phyloP scores from a whole-genome alignment of 139 green algal species.

The Eudorina sp. region DNA sequence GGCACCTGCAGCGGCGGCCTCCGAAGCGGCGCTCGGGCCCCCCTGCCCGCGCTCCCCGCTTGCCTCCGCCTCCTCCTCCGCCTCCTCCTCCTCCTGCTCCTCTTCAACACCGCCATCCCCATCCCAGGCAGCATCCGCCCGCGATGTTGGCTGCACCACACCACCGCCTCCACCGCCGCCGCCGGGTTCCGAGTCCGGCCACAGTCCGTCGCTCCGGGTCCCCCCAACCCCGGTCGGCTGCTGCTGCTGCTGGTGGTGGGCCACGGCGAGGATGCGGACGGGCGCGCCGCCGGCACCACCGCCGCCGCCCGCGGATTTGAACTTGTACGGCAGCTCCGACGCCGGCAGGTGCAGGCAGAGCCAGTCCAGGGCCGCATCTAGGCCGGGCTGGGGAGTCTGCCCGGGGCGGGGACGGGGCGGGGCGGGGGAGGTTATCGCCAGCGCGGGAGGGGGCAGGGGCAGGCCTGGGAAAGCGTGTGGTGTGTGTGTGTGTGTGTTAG shows the following conservation, averaged over 20 bases:
- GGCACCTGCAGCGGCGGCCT: not conserved
- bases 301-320: constrained; percentile 49
- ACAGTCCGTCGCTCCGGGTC: too few species aligned
- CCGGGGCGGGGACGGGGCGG: not conserved
- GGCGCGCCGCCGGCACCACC: constrained; percentile 7
- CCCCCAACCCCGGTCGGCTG: not conserved
- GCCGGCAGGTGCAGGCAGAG: constrained; percentile 82
- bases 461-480: too few species aligned
- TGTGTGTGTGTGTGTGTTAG: too few species aligned
- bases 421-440: too few species aligned
- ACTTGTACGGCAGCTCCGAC: constrained; percentile 72
- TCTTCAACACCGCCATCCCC: not conserved
- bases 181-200: not conserved
- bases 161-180: too few species aligned
- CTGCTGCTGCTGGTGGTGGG: constrained; percentile 25
- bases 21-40: not conserved
- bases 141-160: too few species aligned
- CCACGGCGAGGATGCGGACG: constrained; percentile 41
- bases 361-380: constrained; percentile 80
- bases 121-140: not conserved
- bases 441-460: too few species aligned
- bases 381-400: not conserved
- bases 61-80: constrained; percentile 17
- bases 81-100: constrained; percentile 10
- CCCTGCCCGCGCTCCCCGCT: not conserved